phyloP scores from a whole-genome alignment of 176 grass and related monocot species.

The Dendrocalamus sinicus region DNA sequence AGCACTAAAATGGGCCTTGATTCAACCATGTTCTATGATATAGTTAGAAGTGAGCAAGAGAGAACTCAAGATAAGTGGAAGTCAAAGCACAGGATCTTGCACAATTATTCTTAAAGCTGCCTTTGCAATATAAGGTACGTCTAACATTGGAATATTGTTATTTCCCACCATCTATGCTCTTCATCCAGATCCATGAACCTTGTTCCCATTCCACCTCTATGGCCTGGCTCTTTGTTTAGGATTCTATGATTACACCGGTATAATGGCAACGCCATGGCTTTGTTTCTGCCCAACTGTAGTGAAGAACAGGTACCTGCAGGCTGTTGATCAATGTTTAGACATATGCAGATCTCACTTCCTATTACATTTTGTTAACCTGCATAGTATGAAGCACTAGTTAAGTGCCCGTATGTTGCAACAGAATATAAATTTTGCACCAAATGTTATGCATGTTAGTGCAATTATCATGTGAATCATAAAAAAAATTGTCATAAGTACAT shows the following conservation, averaged over 20 bases:
- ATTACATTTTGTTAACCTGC: not conserved
- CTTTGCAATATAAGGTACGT: constrained; percentile 17
- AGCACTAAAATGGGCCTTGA: not conserved
- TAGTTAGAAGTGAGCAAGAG: constrained; percentile 5
- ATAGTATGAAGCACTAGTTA: not conserved
- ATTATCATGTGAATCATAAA: too few relatives aligned
- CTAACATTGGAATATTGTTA: constrained; percentile 27
- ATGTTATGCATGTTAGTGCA: too few relatives aligned
- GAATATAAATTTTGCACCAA: too few relatives aligned
- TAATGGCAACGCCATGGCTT: not conserved
- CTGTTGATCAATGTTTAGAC: not conserved
- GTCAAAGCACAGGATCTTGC: constrained; percentile 6
- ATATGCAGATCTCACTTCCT: not conserved
- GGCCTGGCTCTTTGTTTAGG: not conserved
- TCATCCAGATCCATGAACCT: constrained; percentile 5
- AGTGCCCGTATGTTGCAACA: too few relatives aligned
- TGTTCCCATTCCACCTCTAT: not conserved
- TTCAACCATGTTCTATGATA: not conserved
- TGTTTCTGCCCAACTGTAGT: not conserved
- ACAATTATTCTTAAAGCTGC: constrained; percentile 10
- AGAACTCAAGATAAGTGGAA: constrained; percentile 24
- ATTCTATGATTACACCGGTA: constrained; percentile 11
- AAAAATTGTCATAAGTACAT: too few relatives aligned
- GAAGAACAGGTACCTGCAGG: constrained; percentile 17
- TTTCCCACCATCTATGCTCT: constrained; percentile 17